Evolutionary conservation across 768 basidiomycete species (phyloP), one percentile per base, ranked within the genome.

Genomic region (Clavulina sp.): DNA sequence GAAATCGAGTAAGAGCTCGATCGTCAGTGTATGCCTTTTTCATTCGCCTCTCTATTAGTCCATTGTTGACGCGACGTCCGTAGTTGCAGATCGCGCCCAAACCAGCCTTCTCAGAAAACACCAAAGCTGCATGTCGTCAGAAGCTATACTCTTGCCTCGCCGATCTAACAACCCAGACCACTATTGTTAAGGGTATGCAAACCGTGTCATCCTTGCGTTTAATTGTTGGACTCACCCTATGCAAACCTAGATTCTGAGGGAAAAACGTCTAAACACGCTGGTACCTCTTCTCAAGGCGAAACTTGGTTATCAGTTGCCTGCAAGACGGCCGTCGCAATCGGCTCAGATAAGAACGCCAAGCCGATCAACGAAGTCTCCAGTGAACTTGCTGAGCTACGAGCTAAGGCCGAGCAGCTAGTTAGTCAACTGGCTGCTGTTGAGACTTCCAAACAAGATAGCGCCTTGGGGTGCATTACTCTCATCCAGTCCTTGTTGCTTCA

Each of bases 121-220:
- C 80, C n/a, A 77, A 78, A 33, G 69, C 72, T 55, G 69, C 67
- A 53, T 88, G 81, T 62, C 76, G 83, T 52, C 70, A 69, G 34
- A 77, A 78, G 48, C 72, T 96, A 32, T 74, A 89, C 50, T 65
- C 74, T 21, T 80, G 78, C 59, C 67, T 96, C 31, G 78, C 80
- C 16, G 80, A 87, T 54, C 72, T 96, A 16, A 80, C 75, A 13
- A 66, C 70, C 19, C 77, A 81, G 50, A 67, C 69, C 2, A 52
- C 55, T 18, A 57, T 78, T 29, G 75, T 74, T 55, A 69, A 72
- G 60, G 74, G 80, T 78, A 48, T 29, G 68, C 58, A 26, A 30
- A 23, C 16, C 44, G 38, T 40, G 31, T 23, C 24, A 44, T 18
- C 4, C 16, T 32, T 33, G 31, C 16, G n/a, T 3, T 31, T 23